phyloP scores from a whole-genome alignment of 257 asterid genomes.

The Lantana camara region DNA sequence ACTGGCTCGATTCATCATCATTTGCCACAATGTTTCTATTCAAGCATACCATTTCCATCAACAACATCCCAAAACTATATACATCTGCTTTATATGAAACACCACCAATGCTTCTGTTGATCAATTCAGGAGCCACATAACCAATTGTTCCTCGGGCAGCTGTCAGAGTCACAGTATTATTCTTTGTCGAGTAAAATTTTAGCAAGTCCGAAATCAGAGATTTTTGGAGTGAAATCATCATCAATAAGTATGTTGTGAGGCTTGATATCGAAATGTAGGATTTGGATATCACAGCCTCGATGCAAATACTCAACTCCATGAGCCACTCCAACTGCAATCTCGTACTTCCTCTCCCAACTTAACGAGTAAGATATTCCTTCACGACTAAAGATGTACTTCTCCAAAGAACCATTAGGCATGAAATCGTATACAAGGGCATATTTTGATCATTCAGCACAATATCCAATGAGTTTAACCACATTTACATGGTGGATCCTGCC shows the following conservation, averaged over 20 bases:
- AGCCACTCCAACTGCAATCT: slow-evolving; percentile 39
- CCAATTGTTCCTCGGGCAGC: slow-evolving; percentile 38
- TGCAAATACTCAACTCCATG: slow-evolving; percentile 34
- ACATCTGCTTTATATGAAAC: slow-evolving; percentile 30
- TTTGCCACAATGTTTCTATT: slow-evolving; percentile 7
- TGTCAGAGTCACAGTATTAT: slow-evolving; percentile 24
- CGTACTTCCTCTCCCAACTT: slow-evolving; percentile 28
- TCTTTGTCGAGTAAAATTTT: slow-evolving; percentile 24
- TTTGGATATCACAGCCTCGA: slow-evolving; percentile 28
- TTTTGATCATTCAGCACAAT: slow-evolving; percentile 28
- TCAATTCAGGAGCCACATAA: slow-evolving; percentile 36
- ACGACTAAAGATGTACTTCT: slow-evolving; percentile 19
- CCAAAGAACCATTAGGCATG: slow-evolving; percentile 46
- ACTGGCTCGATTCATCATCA: slow-evolving; percentile 18
- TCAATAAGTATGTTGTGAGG: slow-evolving; percentile 39
- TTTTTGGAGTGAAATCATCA: slow-evolving; percentile 26
- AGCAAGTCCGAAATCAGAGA: slow-evolving; percentile 38
- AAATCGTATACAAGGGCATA: slow-evolving; percentile 37
- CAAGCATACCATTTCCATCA: slow-evolving; percentile 29
- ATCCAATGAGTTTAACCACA: slow-evolving; percentile 38
- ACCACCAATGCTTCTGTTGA: slow-evolving; percentile 28
- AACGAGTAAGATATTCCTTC: neutral
- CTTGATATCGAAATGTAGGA: slow-evolving; percentile 40
- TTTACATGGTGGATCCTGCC: slow-evolving; percentile 47
- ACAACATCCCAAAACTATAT: slow-evolving; percentile 35